Conservation (phyloP, 305 asterid genomes). For the Petunia hybrid region DNA sequence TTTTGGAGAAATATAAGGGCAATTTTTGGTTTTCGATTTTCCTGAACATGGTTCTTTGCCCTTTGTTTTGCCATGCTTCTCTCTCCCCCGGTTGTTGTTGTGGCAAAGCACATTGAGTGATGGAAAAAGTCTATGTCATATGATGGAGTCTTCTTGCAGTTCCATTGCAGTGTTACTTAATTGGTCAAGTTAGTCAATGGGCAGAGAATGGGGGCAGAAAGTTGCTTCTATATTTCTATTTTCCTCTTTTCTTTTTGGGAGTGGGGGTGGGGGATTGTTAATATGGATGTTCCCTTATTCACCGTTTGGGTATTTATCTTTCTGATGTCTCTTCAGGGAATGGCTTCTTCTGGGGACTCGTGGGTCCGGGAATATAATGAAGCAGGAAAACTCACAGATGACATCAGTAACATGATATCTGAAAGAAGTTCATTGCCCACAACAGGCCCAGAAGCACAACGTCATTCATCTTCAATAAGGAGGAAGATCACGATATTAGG, state of each 20-base stretch:
- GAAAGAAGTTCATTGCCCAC: constrained; percentile 71
- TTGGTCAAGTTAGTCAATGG: background rate
- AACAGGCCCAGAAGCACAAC: constrained; percentile 84
- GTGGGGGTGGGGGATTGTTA: background rate
- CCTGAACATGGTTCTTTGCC: background rate
- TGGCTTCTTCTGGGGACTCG: constrained; percentile 77
- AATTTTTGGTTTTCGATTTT: background rate
- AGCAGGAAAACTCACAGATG: constrained; percentile 86
- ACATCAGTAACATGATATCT: constrained; percentile 80
- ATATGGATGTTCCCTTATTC: constrained; percentile 7
- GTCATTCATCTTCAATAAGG: constrained; percentile 83
- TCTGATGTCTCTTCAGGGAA: constrained; percentile 44
- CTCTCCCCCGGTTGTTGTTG: background rate
- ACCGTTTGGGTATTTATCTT: background rate
- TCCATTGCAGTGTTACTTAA: background rate
- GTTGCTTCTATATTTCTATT: background rate
- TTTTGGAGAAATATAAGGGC: background rate
- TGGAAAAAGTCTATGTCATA: background rate
- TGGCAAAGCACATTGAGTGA: constrained; percentile 2
- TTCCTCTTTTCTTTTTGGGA: background rate
- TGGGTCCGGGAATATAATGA: constrained; percentile 97
- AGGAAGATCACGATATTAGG: constrained; percentile 90
- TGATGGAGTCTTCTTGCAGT: constrained; percentile 19
- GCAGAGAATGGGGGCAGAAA: background rate
- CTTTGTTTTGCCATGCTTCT: constrained; percentile 10